Base-by-base conservation (phyloP, 192 early-diverging fungal genomes). In the Jimgerdemannia lactiflua region DNA sequence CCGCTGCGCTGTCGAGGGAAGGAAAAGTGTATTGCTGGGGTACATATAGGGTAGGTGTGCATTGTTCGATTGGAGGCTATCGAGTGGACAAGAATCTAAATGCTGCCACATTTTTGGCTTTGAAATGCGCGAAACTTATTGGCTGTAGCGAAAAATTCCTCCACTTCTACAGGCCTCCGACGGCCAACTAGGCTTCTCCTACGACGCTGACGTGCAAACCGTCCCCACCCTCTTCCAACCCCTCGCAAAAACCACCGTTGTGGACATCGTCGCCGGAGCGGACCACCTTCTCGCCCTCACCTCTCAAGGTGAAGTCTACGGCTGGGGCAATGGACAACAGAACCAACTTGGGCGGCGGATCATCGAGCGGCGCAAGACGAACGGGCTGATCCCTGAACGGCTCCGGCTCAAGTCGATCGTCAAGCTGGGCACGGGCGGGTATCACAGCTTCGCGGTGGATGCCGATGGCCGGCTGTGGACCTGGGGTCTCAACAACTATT, bases 401-500 rank as follows among this genome's bases (percentile, higher is more conserved):
- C 78, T 91, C 54, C 86, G 87, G 6, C 75, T 88, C 71, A 82
- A 85, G 43, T 78, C 82, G 41, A 89, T 97, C 70, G 74, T 73
- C 6, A 80, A 79, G 44, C 91, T 95, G n/a, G 94, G 89, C 29
- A 90, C 89, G 41, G 96, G 95, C 29, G 87, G 92, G 6, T 94
- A 96, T 82, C 92, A 95, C 79, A 94, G 93, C 4, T 96, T 96
- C 78, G 88, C 93, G 2, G 87, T 97, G 4, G 88, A 90, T 70
- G 85, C 86, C 11, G 82, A 86, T 39, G 89, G 90, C 69, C 79
- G 87, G 14, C 81, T 96, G 17, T 95, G 87, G 74, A 86, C 89
- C 11, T 96, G 94, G 90, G 97, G 97, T 11, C 85, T 96, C 70
- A 99, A 99, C 82, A 95, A 96, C 73, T 93, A 92, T 77, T 89